Conservation (phyloP, 1,284 basidiomycete genomes). For the Hemileia vastatrix region DNA sequence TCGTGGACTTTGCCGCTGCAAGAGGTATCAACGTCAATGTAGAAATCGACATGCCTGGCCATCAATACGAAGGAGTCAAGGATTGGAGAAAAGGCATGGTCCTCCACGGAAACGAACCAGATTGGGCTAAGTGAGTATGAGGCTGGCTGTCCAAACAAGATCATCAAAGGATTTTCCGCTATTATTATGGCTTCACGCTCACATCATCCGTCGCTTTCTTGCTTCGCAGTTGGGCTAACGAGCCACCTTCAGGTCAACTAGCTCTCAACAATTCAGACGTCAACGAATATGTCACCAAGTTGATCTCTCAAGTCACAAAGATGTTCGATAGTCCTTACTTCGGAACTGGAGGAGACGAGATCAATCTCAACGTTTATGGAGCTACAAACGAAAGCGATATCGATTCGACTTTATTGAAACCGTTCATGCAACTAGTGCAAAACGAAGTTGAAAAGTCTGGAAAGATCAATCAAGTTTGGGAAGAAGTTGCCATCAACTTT, state of each 20-base stretch:
- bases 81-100: conserved; percentile 17
- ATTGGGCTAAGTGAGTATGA: conserved; percentile 26
- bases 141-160: background rate
- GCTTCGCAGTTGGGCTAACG: conserved; percentile 23
- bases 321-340: conserved; percentile 32
- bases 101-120: conserved; percentile 25
- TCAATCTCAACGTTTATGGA: conserved; percentile 33
- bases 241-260: conserved; percentile 40
- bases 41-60: conserved; percentile 40
- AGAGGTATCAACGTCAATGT: conserved; percentile 38
- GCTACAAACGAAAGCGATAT: conserved; percentile 25
- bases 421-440: conserved; percentile 32
- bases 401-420: conserved; percentile 25
- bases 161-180: conserved; percentile 18
- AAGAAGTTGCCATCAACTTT: conserved; percentile 39
- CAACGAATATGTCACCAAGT: conserved; percentile 12
- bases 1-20: conserved; percentile 33
- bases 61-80: conserved; percentile 32
- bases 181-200: background rate
- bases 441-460: conserved; percentile 23
- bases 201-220: background rate
- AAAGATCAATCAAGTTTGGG: conserved; percentile 40
- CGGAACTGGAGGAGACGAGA: conserved; percentile 38
- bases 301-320: conserved; percentile 23
- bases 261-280: conserved; percentile 27